Evolutionary conservation across 163 green algal genomes (phyloP), one percentile per base, ranked within the genome.

Genomic region (Dunaliella salina): DNA sequence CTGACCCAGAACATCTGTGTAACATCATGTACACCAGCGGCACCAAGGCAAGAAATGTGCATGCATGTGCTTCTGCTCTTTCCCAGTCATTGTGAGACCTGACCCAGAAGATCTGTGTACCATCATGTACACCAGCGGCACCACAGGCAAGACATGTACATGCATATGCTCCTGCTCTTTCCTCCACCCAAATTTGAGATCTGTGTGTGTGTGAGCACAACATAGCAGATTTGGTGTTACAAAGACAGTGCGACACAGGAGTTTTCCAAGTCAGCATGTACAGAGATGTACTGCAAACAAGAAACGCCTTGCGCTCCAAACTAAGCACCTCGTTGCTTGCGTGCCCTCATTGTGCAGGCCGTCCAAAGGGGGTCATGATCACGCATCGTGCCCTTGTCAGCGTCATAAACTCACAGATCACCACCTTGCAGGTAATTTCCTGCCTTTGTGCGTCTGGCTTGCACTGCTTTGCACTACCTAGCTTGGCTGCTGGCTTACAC

Each of bases 1-100:
- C 78, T 8, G 78, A 4, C 5, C 78, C 78, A 50, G 78, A 82
- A 30, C n/a, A 82, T 45, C n/a, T 82, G 78, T 33, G n/a, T 30
- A 82, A 29, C 78, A 82, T 82, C 30, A 82, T 82, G 78, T 82
- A 82, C 78, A 82, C 78, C 26, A 50, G n/a, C 30, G 78, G 78
- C 78, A 82, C 78, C 30, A 82, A 29, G 78, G 78, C 33, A 17
- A 29, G 78, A 32, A 12, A 12, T 13, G 24, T 84, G 81, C 35
- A 71, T 45, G 81, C 33, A 84, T 40, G 26, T 25, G 4, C 81
- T 72, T 26, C 4, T 69, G n/a, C n/a, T n/a, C n/a, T n/a, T n/a
- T n/a, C n/a, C 71, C 71, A 33, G 12, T 35, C 11, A 80, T 33
- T 32, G 30, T 25, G 75, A 20, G 75, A 1, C 79, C 79, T 24